These are phyloP conservation scores for Stagonosporopsis cucurbitacearum DNA, from an alignment of 2,329 filamentous ascomycete genomes.

Conservation along the genomic window DNA sequence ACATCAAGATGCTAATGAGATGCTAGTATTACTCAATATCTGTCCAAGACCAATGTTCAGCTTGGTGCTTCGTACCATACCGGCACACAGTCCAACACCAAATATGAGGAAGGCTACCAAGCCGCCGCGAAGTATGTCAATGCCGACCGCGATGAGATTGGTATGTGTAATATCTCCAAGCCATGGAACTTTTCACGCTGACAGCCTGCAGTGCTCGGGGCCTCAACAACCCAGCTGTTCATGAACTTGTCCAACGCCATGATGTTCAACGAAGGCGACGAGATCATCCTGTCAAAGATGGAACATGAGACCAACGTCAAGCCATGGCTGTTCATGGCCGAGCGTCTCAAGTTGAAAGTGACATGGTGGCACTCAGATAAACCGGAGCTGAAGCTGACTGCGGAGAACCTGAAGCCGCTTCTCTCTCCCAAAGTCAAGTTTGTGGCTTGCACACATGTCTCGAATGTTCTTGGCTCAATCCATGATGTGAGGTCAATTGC, in stretches of 20 bases:
- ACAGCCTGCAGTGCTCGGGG: conserved; percentile 64
- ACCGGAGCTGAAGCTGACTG: conserved; percentile 64
- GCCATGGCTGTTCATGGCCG: conserved; percentile 73
- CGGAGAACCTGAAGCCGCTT: conserved; percentile 63
- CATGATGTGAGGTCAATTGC: conserved; percentile 66
- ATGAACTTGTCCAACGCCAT: conserved; percentile 64
- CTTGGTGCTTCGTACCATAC: conserved; percentile 73
- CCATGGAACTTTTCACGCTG: background rate
- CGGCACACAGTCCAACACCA: conserved; percentile 64
- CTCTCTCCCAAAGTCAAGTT: conserved; percentile 70
- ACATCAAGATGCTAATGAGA: background rate
- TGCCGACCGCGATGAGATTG: conserved; percentile 69
- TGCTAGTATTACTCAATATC: conserved; percentile 66
- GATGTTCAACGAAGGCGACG: conserved; percentile 56
- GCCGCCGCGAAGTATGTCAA: conserved; percentile 76
- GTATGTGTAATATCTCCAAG: conserved; percentile 41
- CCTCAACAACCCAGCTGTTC: conserved; percentile 78
- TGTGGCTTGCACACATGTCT: conserved; percentile 75
- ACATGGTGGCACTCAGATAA: conserved; percentile 70
- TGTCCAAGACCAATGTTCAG: conserved; percentile 74
- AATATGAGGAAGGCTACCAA: conserved; percentile 66
- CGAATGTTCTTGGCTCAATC: conserved; percentile 76
- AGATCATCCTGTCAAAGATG: conserved; percentile 73
- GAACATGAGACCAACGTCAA: conserved; percentile 82
- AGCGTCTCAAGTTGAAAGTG: conserved; percentile 64